These are phyloP conservation scores for Malassezia obtusa DNA, from an alignment of 1,284 basidiomycete genomes.

Conservation along the genomic window DNA sequence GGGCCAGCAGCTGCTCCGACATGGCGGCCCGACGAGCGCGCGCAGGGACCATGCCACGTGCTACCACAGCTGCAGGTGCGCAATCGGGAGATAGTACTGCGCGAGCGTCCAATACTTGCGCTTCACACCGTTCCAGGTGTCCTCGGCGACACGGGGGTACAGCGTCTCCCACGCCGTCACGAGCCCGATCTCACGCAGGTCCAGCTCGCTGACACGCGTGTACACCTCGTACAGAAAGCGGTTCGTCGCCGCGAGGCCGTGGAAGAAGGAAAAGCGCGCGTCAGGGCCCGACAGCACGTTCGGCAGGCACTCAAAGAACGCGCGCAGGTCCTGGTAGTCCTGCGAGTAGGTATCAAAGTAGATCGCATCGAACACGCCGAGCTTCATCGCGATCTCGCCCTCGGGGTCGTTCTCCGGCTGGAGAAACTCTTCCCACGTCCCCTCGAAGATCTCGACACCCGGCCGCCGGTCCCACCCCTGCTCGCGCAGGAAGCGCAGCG, in stretches of 20 bases:
- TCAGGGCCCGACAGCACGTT: conserved; percentile 67
- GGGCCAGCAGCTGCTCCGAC: background rate
- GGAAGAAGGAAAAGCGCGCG: conserved; percentile 76
- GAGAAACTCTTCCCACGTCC: conserved; percentile 57
- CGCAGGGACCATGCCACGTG: too few species aligned
- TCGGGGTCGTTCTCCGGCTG: conserved; percentile 69
- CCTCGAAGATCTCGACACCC: conserved; percentile 38
- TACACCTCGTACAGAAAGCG: conserved; percentile 70
- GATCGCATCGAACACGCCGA: conserved; percentile 67
- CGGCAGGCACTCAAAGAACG: conserved; percentile 74
- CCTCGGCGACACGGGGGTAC: conserved; percentile 49
- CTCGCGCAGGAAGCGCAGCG: conserved; percentile 64
- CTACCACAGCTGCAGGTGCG: conserved; percentile 16
- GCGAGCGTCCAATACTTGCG: conserved; percentile 38
- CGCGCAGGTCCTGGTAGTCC: conserved; percentile 67
- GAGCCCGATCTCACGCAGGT: conserved; percentile 70
- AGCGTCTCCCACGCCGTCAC: conserved; percentile 63
- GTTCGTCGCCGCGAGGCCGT: conserved; percentile 92
- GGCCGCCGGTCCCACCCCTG: conserved; percentile 39
- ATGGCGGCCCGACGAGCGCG: too few species aligned
- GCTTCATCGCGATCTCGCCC: conserved; percentile 54
- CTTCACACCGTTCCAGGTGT: conserved; percentile 38
- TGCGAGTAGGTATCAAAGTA: conserved; percentile 96
- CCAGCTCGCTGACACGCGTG: conserved; percentile 71
- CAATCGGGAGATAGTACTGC: conserved; percentile 25